Percentiles rank a stretch among this genome's conserved stretches.
Evolutionary conservation across 139 green algal genomes (phyloP).

Genomic region (Tetradesmus obliquus): DNA sequence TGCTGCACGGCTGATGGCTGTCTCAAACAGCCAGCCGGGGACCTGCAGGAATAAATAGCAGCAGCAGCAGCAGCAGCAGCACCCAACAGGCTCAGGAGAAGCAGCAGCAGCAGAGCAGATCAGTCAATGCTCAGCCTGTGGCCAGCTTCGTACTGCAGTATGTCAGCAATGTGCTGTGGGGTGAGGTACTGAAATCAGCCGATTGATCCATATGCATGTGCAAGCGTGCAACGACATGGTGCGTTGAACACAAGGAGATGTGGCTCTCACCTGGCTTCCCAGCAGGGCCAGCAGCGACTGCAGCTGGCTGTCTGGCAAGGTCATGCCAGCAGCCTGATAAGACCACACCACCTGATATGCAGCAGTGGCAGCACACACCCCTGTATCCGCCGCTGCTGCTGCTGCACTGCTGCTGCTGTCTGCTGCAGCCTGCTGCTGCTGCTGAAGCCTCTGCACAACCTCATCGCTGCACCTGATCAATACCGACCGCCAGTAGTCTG

Average conservation of each 20-base stretch:
- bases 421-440: background rate
- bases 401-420: background rate
- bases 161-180: background rate
- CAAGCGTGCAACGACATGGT: too few species aligned
- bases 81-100: too few species aligned
- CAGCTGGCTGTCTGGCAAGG: background rate
- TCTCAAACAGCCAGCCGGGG: background rate
- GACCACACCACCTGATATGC: constrained; percentile 18
- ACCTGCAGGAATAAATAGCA: background rate
- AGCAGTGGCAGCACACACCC: background rate
- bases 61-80: background rate
- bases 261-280: background rate
- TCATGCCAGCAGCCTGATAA: constrained; percentile 12
- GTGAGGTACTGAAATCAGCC: background rate
- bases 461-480: constrained; percentile 12
- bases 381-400: background rate
- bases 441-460: constrained; percentile 10
- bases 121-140: too few species aligned
- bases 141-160: too few species aligned
- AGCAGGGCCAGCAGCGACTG: background rate
- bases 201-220: too few species aligned
- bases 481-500: background rate
- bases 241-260: too few species aligned
- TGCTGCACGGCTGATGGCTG: background rate
- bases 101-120: background rate